Percentiles rank a stretch among this genome's conserved stretches.
phyloP scores from a whole-genome alignment of 139 green algal genomes.

The Pleodorina starrii region DNA sequence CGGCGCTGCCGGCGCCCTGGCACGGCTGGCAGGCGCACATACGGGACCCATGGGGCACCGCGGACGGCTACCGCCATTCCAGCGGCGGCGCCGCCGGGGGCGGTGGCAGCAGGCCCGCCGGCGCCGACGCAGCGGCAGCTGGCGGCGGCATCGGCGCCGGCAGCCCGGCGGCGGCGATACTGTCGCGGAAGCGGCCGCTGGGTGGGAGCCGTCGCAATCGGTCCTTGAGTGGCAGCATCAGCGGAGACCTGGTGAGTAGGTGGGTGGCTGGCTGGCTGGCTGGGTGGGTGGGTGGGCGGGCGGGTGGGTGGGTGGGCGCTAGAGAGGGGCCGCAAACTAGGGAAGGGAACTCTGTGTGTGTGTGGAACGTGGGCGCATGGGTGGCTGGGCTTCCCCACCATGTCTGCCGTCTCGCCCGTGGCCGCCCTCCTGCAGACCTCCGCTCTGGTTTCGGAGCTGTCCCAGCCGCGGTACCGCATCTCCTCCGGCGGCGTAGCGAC shows the following conservation, averaged over 20 bases:
- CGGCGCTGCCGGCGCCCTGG: background rate
- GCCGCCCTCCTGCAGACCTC: too few species aligned
- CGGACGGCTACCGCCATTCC: background rate
- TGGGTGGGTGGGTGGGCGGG: too few species aligned
- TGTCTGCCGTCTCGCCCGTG: too few species aligned
- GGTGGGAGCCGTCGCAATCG: background rate
- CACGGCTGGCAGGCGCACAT: constrained; percentile 26
- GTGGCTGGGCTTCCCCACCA: too few species aligned
- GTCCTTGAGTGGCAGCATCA: constrained; percentile 22
- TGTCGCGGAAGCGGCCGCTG: background rate
- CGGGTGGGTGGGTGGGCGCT: too few species aligned
- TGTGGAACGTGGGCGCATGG: too few species aligned
- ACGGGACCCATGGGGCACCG: background rate
- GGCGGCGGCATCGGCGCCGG: background rate
- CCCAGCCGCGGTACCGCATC: background rate
- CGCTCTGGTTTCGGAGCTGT: background rate
- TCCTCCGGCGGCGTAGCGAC: background rate
- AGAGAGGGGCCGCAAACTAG: too few species aligned
- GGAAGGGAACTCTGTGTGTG: too few species aligned
- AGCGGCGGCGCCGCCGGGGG: background rate
- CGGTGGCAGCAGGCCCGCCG: background rate
- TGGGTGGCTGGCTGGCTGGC: background rate
- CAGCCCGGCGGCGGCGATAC: background rate
- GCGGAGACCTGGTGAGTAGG: constrained; percentile 20
- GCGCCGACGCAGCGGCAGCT: background rate